Percentiles rank a stretch among this genome's conserved stretches.
Evolutionary conservation across 2,329 filamentous ascomycete genomes (phyloP).

Genomic region (Alternaria sp.): DNA sequence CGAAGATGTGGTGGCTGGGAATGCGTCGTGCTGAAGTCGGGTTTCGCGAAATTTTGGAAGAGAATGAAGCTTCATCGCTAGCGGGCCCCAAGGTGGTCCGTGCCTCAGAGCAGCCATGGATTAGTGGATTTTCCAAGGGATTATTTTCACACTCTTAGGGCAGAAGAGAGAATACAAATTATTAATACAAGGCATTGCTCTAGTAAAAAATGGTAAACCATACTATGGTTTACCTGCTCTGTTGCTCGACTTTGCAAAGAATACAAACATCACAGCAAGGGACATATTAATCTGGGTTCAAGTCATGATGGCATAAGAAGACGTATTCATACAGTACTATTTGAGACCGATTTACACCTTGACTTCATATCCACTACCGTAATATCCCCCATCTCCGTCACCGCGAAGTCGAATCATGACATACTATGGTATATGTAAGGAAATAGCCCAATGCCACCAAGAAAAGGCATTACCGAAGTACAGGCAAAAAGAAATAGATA

Average conservation of each 20-base stretch:
- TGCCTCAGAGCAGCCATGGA: no score
- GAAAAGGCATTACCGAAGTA: constrained; percentile 20
- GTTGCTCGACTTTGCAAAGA: background rate
- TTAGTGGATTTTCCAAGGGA: no score
- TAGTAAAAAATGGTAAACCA: no score
- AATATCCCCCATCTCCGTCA: constrained; percentile 22
- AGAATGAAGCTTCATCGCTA: constrained; percentile 10
- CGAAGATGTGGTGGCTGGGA: constrained; percentile 2
- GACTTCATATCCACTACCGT: constrained; percentile 26
- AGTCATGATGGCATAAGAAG: background rate
- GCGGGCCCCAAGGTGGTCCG: background rate
- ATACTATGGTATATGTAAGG: constrained; percentile 48
- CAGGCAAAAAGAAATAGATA: constrained; percentile 28
- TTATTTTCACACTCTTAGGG: no score
- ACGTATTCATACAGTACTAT: constrained; percentile 36
- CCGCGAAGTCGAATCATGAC: constrained; percentile 35
- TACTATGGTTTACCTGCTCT: no score
- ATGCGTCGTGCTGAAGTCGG: constrained; percentile 15
- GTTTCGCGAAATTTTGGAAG: constrained; percentile 19
- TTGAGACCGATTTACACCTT: constrained; percentile 21
- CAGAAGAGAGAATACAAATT: no score
- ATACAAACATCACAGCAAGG: background rate
- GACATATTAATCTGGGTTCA: background rate
- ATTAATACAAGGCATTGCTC: no score
- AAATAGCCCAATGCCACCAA: constrained; percentile 28